These are phyloP conservation scores for Quercus rubra DNA, from an alignment of 306 rosid genomes.

Conservation along the genomic window DNA sequence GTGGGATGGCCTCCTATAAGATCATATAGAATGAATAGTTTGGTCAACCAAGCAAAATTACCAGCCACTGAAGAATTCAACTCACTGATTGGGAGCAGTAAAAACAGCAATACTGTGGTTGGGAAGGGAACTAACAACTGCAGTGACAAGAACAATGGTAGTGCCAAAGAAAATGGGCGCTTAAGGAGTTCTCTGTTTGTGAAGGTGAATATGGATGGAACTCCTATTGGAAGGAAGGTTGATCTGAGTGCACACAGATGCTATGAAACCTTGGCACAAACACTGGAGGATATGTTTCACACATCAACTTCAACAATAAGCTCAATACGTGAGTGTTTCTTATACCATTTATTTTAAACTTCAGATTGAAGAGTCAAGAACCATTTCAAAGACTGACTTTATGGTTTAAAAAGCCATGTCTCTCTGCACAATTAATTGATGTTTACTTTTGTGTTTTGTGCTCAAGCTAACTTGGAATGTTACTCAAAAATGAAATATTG, in stretches of 20 bases:
- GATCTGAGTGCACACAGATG: conserved; percentile 72
- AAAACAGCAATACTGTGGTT: conserved; percentile 25
- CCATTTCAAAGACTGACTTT: not conserved
- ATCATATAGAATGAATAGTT: conserved; percentile 71
- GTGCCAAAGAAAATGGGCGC: conserved; percentile 43
- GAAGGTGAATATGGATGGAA: conserved; percentile 94
- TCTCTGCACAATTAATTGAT: conserved; percentile 2
- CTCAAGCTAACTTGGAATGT: not conserved
- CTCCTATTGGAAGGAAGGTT: conserved; percentile 85
- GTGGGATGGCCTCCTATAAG: conserved; percentile 99
- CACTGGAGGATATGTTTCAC: conserved; percentile 81
- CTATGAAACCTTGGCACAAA: conserved; percentile 65
- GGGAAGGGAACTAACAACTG: conserved; percentile 36
- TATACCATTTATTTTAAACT: conserved; percentile 5
- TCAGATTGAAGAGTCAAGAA: not conserved
- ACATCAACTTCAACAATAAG: conserved; percentile 44
- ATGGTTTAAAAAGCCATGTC: not conserved
- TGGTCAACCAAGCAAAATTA: conserved; percentile 57
- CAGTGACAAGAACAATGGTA: conserved; percentile 33
- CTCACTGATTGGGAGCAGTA: conserved; percentile 38
- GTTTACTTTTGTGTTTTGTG: conserved; percentile 4
- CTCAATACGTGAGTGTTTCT: conserved; percentile 48
- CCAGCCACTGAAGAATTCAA: conserved; percentile 49
- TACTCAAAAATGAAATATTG: not conserved
- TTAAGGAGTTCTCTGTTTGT: conserved; percentile 56